Conservation (phyloP, 805 yeast species). For the Nakazawaea ishiwadae region DNA sequence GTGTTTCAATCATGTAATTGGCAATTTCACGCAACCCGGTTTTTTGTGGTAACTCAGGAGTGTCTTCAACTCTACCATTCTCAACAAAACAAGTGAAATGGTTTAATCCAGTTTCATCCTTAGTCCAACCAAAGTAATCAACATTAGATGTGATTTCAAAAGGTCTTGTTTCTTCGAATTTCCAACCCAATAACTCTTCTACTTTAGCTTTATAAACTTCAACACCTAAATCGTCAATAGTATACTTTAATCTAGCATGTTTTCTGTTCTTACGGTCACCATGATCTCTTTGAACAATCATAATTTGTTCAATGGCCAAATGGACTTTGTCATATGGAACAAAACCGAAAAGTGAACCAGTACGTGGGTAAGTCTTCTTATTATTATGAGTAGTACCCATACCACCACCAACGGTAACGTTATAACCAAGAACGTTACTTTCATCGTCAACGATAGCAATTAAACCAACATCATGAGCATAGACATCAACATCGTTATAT, state of each 20-base stretch:
- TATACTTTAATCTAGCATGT: constrained; percentile 96
- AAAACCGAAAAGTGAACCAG: constrained; percentile 85
- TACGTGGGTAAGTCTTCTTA: constrained; percentile 92
- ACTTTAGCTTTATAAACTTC: constrained; percentile 75
- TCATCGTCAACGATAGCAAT: constrained; percentile 76
- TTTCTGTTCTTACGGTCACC: constrained; percentile 97
- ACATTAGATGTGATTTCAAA: constrained; percentile 82
- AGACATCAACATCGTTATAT: constrained; percentile 92
- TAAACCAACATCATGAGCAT: constrained; percentile 91
- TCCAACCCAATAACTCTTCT: constrained; percentile 77
- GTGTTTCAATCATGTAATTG: constrained; percentile 48
- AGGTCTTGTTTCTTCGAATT: constrained; percentile 64
- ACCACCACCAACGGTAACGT: constrained; percentile 94
- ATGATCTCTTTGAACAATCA: constrained; percentile 89
- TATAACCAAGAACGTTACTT: constrained; percentile 69
- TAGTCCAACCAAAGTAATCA: constrained; percentile 92
- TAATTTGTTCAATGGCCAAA: constrained; percentile 81
- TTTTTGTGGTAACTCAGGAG: constrained; percentile 85
- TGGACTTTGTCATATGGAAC: constrained; percentile 63
- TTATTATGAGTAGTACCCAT: constrained; percentile 98
- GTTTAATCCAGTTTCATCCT: constrained; percentile 76
- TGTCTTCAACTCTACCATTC: constrained; percentile 94
- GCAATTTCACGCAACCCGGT: constrained; percentile 82
- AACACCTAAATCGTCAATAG: constrained; percentile 90
- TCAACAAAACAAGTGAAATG: constrained; percentile 94